Conservation (phyloP, 352 stramenopile genomes). For the Phytophthora brassicae region DNA sequence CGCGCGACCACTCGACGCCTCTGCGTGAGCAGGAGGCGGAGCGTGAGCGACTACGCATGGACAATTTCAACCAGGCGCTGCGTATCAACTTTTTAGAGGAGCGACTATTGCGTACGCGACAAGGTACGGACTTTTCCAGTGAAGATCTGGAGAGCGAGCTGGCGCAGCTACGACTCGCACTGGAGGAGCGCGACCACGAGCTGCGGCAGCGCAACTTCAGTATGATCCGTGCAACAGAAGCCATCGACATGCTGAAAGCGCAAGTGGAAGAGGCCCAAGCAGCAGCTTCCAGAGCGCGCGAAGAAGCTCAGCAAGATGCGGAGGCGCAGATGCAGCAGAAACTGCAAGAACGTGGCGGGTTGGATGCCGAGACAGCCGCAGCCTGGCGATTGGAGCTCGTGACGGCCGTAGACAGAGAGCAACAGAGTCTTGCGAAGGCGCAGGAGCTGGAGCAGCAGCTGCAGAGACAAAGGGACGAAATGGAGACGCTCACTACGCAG, state of each 20-base stretch:
- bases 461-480: slow-evolving; percentile 29
- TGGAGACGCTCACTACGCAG: slow-evolving; percentile 25
- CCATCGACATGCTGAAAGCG: slow-evolving; percentile 55
- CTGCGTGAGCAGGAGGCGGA: slow-evolving; percentile 60
- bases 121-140: slow-evolving; percentile 58
- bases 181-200: slow-evolving; percentile 70
- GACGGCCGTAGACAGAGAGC: slow-evolving; percentile 34
- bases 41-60: slow-evolving; percentile 61
- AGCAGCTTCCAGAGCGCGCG: slow-evolving; percentile 26
- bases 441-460: slow-evolving; percentile 48
- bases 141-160: slow-evolving; percentile 68
- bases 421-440: slow-evolving; percentile 26
- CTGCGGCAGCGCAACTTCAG: slow-evolving; percentile 56
- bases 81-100: slow-evolving; percentile 70
- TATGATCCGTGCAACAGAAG: slow-evolving; percentile 61
- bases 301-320: slow-evolving; percentile 30
- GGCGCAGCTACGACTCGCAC: slow-evolving; percentile 50
- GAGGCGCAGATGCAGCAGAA: slow-evolving; percentile 37
- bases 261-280: slow-evolving; percentile 37
- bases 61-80: slow-evolving; percentile 77
- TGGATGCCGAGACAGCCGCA: slow-evolving; percentile 44
- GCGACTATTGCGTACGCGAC: slow-evolving; percentile 59
- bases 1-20: slow-evolving; percentile 36
- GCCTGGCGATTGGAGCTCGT: slow-evolving; percentile 43
- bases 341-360: slow-evolving; percentile 20